These are phyloP conservation scores for Hymenoscyphus fructigenus DNA, from an alignment of 2,329 filamentous ascomycete genomes.

Conservation along the genomic window DNA sequence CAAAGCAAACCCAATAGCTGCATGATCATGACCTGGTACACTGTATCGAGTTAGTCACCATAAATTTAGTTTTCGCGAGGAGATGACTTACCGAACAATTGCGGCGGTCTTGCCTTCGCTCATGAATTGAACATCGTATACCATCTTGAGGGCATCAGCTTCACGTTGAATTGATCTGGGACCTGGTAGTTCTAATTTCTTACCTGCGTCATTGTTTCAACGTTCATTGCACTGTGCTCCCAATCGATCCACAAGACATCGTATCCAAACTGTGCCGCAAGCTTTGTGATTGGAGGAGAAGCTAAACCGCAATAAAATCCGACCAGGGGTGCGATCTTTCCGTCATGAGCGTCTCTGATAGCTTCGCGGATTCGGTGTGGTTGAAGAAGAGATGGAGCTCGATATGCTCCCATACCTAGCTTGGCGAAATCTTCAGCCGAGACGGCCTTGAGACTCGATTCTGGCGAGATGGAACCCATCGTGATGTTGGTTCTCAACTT, in stretches of 20 bases:
- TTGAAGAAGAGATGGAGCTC: constrained; percentile 47
- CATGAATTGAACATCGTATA: constrained; percentile 48
- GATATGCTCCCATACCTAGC: constrained; percentile 43
- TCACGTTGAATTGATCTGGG: not conserved
- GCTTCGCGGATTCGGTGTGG: constrained; percentile 46
- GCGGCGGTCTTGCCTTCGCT: constrained; percentile 47
- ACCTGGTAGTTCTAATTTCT: constrained; percentile 19
- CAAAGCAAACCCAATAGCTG: constrained; percentile 46
- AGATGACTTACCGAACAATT: constrained; percentile 42
- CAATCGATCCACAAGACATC: constrained; percentile 49
- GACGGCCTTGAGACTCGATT: not conserved
- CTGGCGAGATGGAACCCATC: not conserved
- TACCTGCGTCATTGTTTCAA: constrained; percentile 50
- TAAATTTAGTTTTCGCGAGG: not conserved
- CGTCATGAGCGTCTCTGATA: constrained; percentile 46
- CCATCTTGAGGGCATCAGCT: constrained; percentile 37
- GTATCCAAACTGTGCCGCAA: constrained; percentile 44
- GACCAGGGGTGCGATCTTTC: constrained; percentile 46
- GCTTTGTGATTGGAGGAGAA: constrained; percentile 41
- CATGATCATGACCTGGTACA: constrained; percentile 48
- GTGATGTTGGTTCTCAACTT: not conserved
- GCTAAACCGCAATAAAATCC: constrained; percentile 44
- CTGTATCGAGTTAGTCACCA: constrained; percentile 20
- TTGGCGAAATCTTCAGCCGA: constrained; percentile 12
- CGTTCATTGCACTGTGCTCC: constrained; percentile 47